Base-by-base conservation (phyloP, 2,329 filamentous ascomycete species). In the Sclerotinia borealis region DNA sequence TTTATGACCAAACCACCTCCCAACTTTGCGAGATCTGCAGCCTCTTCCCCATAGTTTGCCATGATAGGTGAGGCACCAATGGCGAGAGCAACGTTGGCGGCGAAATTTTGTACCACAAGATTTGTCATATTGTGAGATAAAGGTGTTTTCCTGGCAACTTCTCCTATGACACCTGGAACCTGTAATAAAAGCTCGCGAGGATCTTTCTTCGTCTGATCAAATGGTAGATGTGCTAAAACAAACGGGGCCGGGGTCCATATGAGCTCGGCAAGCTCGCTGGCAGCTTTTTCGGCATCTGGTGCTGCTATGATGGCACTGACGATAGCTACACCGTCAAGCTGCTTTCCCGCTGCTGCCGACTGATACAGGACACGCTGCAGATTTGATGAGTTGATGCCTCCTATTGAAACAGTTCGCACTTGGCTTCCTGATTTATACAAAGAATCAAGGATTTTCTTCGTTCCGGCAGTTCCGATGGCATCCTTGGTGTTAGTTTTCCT, bases 121-220 rank as follows among this genome's bases (percentile, higher is more conserved):
- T 98, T 98, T 60, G 95, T 98, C 91, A 98, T 98, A 77, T 96
- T 97, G 77, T 98, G 93, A 58, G 89, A 90, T 27, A 98, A 81
- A 0, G 93, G 92, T 63, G 84, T 87, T 49, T 77, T 80, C 2
- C 79, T 75, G 6, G 84, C 84, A 54, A 96, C 83, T 7, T 81
- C 79, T 64, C 78, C 79, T 49, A 96, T 79, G 22, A 90, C 77
- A 4, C 70, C 59, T 27, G 68, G 68, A 11, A 71, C 59, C 62
- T 67, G 59, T 4, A 63, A n/a, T 17, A 73, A 55, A 22, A 73
- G 59, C 2, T 47, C 47, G 72, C 68, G 58, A 11, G 72, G 67
- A 36, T 71, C 59, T 37, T 69, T 64, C 6, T 69, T 68, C 49
- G 67, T 67, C 6, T 64, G 19, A 1, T 59, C 51, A 37, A 63